Evolutionary conservation across 148 eudicot species (phyloP), one percentile per base, ranked within the genome.

Genomic region (Cornus suecica): DNA sequence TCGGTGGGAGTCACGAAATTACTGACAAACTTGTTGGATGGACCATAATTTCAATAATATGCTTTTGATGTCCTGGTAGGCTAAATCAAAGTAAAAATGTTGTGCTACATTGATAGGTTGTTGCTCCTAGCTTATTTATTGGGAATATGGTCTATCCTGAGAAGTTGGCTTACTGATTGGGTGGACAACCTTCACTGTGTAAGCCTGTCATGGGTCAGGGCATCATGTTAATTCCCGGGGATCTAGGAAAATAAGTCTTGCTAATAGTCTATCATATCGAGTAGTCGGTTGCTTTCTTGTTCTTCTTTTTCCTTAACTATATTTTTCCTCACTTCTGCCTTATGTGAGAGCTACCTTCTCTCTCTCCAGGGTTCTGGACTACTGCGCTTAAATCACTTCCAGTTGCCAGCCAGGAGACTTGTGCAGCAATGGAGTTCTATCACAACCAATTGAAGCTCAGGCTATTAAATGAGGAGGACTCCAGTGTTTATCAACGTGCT

Each of bases 321-420:
- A 37, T 16, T 16, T 16, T 3, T 3, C 54, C 54, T 16, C 54
- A 11, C 20, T 48, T 14, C 54, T 14, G 20, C 54, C 54, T 16
- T 48, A 30, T 58, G 8, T 37, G 61, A 27, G 27, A n/a, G 25
- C 24, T 28, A 24, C 30, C 51, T 41, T 25, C 42, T 24, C 69
- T 48, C 34, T 69, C 23, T 68, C 30, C 90, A 94, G 99, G 88
- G 65, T 72, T 32, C 51, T 94, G 97, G 97, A 71, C 69, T 30
- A 56, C 71, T 65, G 83, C 83, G 60, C 79, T 91, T 28, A 87
- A 84, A 81, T 73, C 85, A 72, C 88, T 87, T 83, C 97, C 94
- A 26, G 83, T 92, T 70, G 94, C 97, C 61, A 91, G 94, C 88
- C 99, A 79, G 81, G 99, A 95, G 83, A 87, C 87, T 52, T 83